Evolutionary conservation across 2,329 filamentous ascomycete species (phyloP), one percentile per base, ranked within the genome.

Genomic region (Calonectria multiphialidica): DNA sequence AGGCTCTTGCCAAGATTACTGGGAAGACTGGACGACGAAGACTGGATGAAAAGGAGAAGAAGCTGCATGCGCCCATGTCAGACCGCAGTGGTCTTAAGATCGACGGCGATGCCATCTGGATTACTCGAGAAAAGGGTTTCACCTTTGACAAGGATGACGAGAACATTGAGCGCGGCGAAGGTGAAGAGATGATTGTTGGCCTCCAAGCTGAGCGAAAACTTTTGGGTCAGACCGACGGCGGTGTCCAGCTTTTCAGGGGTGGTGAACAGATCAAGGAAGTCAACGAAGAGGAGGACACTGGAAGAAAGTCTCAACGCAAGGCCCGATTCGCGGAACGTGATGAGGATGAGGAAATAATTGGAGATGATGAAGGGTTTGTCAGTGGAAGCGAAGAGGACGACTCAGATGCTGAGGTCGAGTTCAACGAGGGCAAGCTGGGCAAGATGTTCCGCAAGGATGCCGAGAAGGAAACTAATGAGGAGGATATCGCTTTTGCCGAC

Each of bases 101-200:
- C 64, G 97, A 99, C 77, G 98, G 98, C 73, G 97, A 99, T 84
- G 96, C 96, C 9, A 96, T 99, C 44, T 99, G 98, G 86, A 98
- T 93, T 72, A 93, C 91, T 12, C 86, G 90, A 69, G 90, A 93
- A 64, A 93, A 92, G 77, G 91, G 91, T 0, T 93, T 93, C 78
- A 97, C 91, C 5, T 98, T 99, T 76, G 88, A 93, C 82, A 89
- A 88, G 75, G 90, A 91, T 35, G 88, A 84, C 2, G 92, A 94
- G 13, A 89, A 91, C 13, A 89, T 89, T 35, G 94, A 98, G 77
- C 91, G 95, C 55, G 97, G 97, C n/a, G 89, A 98, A 66, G 97
- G 97, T 47, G 97, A 99, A 82, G 95, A 98, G 83, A 91, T 99
- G 83, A 97, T 99, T 75, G 92, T 99, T 47, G 93, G 93, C 28